A percentile compares a stretch with the other conserved stretches of the same genome.
Evolutionary conservation across 345 rosid genomes (phyloP).

Genomic region (Citrus hindsii): DNA sequence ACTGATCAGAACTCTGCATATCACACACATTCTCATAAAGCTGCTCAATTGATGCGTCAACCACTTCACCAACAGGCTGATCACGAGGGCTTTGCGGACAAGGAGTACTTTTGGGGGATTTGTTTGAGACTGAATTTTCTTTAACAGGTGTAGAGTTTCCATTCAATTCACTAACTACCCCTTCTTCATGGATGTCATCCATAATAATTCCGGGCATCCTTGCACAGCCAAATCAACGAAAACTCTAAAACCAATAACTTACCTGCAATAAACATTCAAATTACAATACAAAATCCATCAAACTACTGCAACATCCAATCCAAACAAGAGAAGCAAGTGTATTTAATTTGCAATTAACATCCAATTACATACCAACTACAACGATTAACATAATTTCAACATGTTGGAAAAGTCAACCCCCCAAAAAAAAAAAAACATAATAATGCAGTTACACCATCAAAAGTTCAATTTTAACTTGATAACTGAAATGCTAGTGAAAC

Average conservation of each 20-base stretch:
- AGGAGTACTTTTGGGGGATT: conserved; percentile 26
- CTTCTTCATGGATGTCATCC: conserved; percentile 47
- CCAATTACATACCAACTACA: neutral
- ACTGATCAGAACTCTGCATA: conserved; percentile 82
- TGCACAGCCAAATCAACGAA: conserved; percentile 23
- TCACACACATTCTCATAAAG: conserved; percentile 81
- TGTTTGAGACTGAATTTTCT: conserved; percentile 34
- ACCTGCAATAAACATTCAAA: conserved; percentile 19
- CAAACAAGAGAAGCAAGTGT: conserved; percentile 11
- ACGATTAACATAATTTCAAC: neutral
- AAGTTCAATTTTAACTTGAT: conserved; percentile 9
- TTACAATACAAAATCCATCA: conserved; percentile 11
- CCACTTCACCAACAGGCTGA: conserved; percentile 26
- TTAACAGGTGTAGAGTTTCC: conserved; percentile 30
- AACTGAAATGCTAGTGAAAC: neutral
- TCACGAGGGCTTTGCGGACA: conserved; percentile 34
- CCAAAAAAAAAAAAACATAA: neutral
- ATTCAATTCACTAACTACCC: conserved; percentile 25
- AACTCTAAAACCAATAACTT: conserved; percentile 16
- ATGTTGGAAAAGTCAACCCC: neutral
- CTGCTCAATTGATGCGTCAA: conserved; percentile 64
- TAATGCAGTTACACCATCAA: conserved; percentile 14
- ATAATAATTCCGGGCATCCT: conserved; percentile 54
- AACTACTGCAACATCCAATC: conserved; percentile 25
- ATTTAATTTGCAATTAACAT: neutral